phyloP scores from a whole-genome alignment of 2,329 filamentous ascomycete species.

The Xylaria sp. region DNA sequence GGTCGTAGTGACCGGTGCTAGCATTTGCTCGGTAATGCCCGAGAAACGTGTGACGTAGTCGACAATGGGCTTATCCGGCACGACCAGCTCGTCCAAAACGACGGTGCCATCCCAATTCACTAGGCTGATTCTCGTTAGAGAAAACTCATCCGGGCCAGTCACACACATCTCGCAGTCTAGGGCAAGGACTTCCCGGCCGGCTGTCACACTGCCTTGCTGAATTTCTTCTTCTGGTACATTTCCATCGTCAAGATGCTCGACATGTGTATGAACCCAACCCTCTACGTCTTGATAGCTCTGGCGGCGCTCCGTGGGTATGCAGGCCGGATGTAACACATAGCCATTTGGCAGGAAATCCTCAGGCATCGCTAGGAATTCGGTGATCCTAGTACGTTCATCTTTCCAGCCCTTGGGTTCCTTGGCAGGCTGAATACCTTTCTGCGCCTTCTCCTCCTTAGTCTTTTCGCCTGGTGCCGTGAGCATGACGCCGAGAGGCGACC shows the following conservation, averaged over 20 bases:
- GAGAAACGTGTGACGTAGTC: conserved; percentile 93
- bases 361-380: conserved; percentile 71
- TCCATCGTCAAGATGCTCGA: conserved; percentile 68
- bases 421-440: conserved; percentile 62
- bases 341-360: conserved; percentile 82
- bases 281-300: conserved; percentile 57
- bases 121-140: conserved; percentile 86
- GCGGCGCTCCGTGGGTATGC: conserved; percentile 63
- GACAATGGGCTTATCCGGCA: conserved; percentile 82
- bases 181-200: conserved; percentile 75
- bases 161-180: conserved; percentile 98
- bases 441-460: conserved; percentile 65
- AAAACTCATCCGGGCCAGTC: conserved; percentile 76
- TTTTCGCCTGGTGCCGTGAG: conserved; percentile 75
- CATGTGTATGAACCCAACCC: conserved; percentile 83
- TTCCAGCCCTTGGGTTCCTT: conserved; percentile 68
- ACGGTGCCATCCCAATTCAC: conserved; percentile 83
- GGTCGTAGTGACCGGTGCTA: conserved; percentile 81
- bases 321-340: conserved; percentile 80
- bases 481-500: conserved; percentile 86
- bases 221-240: conserved; percentile 70
- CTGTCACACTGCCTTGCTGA: conserved; percentile 80
- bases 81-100: conserved; percentile 88
- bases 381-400: conserved; percentile 79
- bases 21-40: conserved; percentile 86